These are phyloP conservation scores for Talaromyces sp. DNA, from an alignment of 2,329 filamentous ascomycete genomes.

Conservation along the genomic window DNA sequence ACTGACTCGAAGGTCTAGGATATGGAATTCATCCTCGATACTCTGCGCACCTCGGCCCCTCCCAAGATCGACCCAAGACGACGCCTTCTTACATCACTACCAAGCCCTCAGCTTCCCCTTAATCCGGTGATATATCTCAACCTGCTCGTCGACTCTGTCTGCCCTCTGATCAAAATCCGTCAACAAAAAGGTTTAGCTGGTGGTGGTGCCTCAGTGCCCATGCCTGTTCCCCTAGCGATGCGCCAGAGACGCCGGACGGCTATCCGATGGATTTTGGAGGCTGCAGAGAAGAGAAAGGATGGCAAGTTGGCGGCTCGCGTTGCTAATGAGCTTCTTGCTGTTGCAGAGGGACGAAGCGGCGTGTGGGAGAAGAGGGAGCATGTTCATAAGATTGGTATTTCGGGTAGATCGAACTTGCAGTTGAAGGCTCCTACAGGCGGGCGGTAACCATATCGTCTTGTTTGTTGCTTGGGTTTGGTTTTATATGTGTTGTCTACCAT, in stretches of 20 bases:
- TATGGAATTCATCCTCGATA: conserved; percentile 75
- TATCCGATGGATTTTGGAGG: conserved; percentile 83
- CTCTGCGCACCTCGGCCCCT: conserved; percentile 77
- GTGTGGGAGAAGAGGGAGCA: conserved; percentile 79
- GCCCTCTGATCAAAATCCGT: conserved; percentile 78
- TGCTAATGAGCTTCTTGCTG: conserved; percentile 79
- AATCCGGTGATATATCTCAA: conserved; percentile 88
- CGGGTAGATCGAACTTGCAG: conserved; percentile 68
- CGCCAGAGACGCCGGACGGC: conserved; percentile 75
- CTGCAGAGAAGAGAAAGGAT: conserved; percentile 73
- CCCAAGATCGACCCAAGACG: conserved; percentile 69
- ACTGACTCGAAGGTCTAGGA: conserved; percentile 54
- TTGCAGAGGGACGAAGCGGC: conserved; percentile 78
- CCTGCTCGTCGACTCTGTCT: conserved; percentile 86
- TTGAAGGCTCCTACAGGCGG: conserved; percentile 23
- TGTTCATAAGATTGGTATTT: conserved; percentile 77
- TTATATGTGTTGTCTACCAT: background rate
- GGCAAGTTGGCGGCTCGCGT: conserved; percentile 72
- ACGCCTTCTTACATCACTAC: conserved; percentile 63
- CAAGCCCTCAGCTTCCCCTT: conserved; percentile 74
- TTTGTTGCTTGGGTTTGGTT: background rate
- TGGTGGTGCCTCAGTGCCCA: conserved; percentile 77
- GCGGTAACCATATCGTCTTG: background rate
- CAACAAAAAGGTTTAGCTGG: conserved; percentile 74
- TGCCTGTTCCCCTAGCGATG: conserved; percentile 72